Conservation (phyloP, 192 early-diverging fungal species). For the Entrophospora sp. region DNA sequence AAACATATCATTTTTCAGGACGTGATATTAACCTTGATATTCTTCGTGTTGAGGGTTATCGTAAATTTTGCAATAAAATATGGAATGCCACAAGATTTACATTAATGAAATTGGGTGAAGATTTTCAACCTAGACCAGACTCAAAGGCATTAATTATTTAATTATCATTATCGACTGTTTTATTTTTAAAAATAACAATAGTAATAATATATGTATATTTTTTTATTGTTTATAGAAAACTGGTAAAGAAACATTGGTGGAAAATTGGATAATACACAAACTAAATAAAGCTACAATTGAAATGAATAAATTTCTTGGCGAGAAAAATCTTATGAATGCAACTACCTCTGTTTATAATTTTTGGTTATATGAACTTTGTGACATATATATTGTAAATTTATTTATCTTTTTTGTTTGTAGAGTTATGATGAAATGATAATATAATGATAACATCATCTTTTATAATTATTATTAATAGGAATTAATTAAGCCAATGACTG, state of each 20-base stretch:
- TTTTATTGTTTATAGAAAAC: slow-evolving; percentile 35
- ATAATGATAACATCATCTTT: no score
- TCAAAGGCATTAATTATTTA: no score
- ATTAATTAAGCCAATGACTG: slow-evolving; percentile 82
- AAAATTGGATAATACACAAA: slow-evolving; percentile 88
- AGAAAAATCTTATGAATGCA: slow-evolving; percentile 88
- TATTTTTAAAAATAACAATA: no score
- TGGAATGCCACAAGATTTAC: slow-evolving; percentile 98
- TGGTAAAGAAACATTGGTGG: slow-evolving; percentile 81
- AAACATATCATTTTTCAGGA: slow-evolving; percentile 27
- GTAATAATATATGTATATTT: background rate
- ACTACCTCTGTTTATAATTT: slow-evolving; percentile 84
- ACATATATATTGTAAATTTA: slow-evolving; percentile 79
- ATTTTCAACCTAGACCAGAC: slow-evolving; percentile 62
- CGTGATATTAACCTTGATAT: slow-evolving; percentile 93
- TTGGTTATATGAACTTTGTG: slow-evolving; percentile 96
- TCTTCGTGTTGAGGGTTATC: slow-evolving; percentile 93
- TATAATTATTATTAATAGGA: slow-evolving; percentile 31
- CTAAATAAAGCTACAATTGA: slow-evolving; percentile 76
- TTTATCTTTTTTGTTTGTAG: background rate
- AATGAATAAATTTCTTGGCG: slow-evolving; percentile 63
- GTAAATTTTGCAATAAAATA: slow-evolving; percentile 99
- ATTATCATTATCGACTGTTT: no score
- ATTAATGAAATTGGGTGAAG: slow-evolving; percentile 86
- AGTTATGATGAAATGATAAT: background rate